Percentiles rank a stretch among this genome's conserved stretches.
Conservation (phyloP, 1,139 yeast species). For the Taphrina wiesneri region DNA sequence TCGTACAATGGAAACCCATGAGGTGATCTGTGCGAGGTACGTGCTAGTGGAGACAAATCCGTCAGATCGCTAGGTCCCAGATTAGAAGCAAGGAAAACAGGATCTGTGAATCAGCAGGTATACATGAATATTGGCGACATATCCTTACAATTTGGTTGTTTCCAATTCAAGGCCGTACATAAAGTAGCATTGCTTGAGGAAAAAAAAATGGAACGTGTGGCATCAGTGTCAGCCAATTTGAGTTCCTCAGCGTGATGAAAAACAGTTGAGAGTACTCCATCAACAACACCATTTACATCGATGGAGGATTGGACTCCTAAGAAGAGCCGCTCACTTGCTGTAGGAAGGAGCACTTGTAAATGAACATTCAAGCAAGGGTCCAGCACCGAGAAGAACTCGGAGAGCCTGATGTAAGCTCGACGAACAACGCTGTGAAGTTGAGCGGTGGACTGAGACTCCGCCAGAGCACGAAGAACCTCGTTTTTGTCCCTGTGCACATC, state of each 20-base stretch:
- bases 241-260: constrained; percentile 64
- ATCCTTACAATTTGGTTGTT: constrained; percentile 94
- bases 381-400: constrained; percentile 54
- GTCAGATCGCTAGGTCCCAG: constrained; percentile 33
- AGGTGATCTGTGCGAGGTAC: constrained; percentile 42
- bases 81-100: constrained; percentile 32
- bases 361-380: constrained; percentile 67
- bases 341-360: constrained; percentile 79
- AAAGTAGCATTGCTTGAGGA: constrained; percentile 83
- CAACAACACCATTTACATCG: constrained; percentile 72
- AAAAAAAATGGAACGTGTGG: constrained; percentile 55
- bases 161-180: constrained; percentile 94
- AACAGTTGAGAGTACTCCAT: constrained; percentile 65
- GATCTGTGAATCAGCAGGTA: constrained; percentile 3
- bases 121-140: constrained; percentile 41
- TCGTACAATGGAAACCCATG: constrained; percentile 45
- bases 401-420: constrained; percentile 44
- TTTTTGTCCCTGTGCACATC: background rate
- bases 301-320: constrained; percentile 50
- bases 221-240: background rate
- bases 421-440: constrained; percentile 1
- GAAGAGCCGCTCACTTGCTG: constrained; percentile 60
- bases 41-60: constrained; percentile 40
- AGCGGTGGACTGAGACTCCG: background rate
- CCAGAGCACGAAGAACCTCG: background rate